Evolutionary conservation across 495 filamentous ascomycete genomes (phyloP), one percentile per base, ranked within the genome.

Genomic region (Darksidea phi): DNA sequence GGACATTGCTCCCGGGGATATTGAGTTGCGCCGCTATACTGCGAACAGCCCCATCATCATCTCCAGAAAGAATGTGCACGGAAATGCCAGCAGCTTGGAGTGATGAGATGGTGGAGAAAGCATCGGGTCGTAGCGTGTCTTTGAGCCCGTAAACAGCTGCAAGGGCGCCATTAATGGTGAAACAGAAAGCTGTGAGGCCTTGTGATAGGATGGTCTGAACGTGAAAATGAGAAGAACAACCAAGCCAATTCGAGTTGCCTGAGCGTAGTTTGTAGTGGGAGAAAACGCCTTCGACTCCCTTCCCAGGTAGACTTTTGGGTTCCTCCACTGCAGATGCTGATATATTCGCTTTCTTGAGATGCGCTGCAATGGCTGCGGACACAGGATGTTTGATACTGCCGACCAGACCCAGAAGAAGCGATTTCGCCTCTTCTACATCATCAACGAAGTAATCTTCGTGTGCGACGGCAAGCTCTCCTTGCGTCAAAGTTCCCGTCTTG

Each of bases 401-500:
- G 12, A 83, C 72, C 0, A 89, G 67, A 8, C 75, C 78, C 6
- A 80, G 70, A 12, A 81, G 67, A 42, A 82, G 46, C 17, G 10
- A 49, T 58, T 54, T 50, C 26, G 43, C 37, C n/a, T 7, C 25
- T 6, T 25, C 26, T 10, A 23, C 18, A 20, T 28, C 23, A 12
- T 47, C 41, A 15, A 43, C 21, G 25, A 43, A 21, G 32, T 55
- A 56, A 15, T 62, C 24, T 20, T 46, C 46, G 11, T 10, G 15
- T 6, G 32, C 43, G 12, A 63, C 54, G 17, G 15, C 37, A 5
- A 63, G 42, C 25, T 50, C 48, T 11, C 60, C 54, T 43, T 52
- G 11, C 5, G 89, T 91, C 0, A 92, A 69, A 5, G 88, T 94
- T 0, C 89, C 89, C 0, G 88, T 91, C 70, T 92, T 92, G 76